Evolutionary conservation across 768 basidiomycete species (phyloP).

Genomic region (Pleurotus platypus): DNA sequence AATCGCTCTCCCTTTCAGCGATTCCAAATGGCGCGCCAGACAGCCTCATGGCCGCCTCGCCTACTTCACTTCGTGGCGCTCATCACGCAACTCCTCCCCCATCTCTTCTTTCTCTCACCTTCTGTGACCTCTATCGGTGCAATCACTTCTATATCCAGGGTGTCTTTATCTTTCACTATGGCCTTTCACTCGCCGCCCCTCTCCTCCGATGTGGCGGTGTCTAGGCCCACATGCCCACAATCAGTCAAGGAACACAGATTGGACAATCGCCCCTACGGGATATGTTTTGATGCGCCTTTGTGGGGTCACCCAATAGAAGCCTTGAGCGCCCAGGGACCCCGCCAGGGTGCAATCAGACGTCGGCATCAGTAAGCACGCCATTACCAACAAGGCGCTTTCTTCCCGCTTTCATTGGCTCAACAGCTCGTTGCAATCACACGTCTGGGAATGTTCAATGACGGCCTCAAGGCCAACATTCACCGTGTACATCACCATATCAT

Average conservation of each 20-base stretch:
- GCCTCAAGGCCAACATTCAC: background rate
- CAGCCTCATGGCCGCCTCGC: background rate
- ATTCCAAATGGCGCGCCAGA: background rate
- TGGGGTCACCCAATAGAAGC: background rate
- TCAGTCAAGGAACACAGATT: background rate
- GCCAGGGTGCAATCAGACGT: background rate
- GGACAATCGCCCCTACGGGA: background rate
- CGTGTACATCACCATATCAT: background rate
- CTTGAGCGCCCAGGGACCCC: background rate
- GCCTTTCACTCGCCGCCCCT: background rate
- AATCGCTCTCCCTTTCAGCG: background rate
- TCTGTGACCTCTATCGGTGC: background rate
- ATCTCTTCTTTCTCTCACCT: background rate
- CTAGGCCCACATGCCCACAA: background rate
- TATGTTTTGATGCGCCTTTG: background rate
- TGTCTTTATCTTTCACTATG: background rate
- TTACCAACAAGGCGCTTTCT: background rate
- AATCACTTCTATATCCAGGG: background rate
- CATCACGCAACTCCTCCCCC: background rate
- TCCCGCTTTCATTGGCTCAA: background rate
- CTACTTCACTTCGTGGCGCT: background rate
- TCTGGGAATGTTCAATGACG: background rate
- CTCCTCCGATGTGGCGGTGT: background rate
- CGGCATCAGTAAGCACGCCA: background rate
- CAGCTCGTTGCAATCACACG: background rate